These are phyloP conservation scores for Trametes sanguinea DNA, from an alignment of 768 basidiomycete species.

Conservation along the genomic window DNA sequence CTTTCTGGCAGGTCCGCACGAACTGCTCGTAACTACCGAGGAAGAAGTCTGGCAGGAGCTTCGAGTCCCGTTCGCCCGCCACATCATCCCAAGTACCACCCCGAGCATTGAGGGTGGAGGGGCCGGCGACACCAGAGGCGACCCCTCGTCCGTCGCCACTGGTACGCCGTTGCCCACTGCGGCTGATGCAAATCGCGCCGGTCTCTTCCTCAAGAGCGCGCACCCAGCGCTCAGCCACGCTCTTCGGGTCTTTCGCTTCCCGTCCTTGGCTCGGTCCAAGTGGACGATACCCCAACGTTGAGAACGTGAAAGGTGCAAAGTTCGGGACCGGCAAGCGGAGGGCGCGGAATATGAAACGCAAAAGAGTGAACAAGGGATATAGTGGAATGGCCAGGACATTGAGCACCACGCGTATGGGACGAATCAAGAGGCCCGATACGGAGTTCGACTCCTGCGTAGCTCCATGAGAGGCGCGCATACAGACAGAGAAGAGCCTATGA, in stretches of 20 bases:
- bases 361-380: constrained; percentile 56
- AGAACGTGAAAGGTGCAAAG: constrained; percentile 47
- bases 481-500: neutral
- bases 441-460: constrained; percentile 19
- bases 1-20: constrained; percentile 66
- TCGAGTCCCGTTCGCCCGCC: constrained; percentile 38
- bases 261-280: constrained; percentile 32
- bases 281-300: constrained; percentile 45
- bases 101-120: constrained; percentile 46
- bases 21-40: constrained; percentile 82
- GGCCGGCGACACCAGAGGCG: constrained; percentile 40
- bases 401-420: constrained; percentile 42
- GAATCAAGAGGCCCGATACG: constrained; percentile 20
- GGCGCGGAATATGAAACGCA: constrained; percentile 65
- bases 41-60: constrained; percentile 78
- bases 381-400: constrained; percentile 61
- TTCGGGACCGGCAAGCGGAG: constrained; percentile 67
- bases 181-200: constrained; percentile 59
- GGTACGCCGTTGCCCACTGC: constrained; percentile 4
- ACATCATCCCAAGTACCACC: constrained; percentile 30
- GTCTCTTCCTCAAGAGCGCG: constrained; percentile 84
- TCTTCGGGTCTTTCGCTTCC: constrained; percentile 24
- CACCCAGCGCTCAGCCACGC: constrained; percentile 75
- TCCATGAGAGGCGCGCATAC: neutral
- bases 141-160: constrained; percentile 14